A percentile compares a stretch with the other conserved stretches of the same genome.
Evolutionary conservation across 164 flowering plant genomes (phyloP).

Genomic region (Pachysandra terminalis): DNA sequence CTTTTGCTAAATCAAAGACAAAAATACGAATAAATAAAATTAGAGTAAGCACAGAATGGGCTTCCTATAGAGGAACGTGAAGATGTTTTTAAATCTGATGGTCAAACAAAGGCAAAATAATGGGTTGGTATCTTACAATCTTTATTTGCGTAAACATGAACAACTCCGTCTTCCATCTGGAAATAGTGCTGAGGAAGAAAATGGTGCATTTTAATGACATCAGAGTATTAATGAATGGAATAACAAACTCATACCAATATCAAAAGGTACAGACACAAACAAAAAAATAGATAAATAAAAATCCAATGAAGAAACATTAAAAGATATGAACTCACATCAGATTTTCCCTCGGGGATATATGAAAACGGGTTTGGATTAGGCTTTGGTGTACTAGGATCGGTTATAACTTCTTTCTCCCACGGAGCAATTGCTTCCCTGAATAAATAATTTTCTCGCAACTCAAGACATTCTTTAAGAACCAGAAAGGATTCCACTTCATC

Average conservation of each 20-base stretch:
- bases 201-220: background rate
- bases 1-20: constrained; percentile 47
- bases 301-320: background rate
- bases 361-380: constrained; percentile 81
- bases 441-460: constrained; percentile 71
- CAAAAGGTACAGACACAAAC: background rate
- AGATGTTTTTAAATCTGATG: background rate
- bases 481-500: constrained; percentile 83
- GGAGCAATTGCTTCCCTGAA: constrained; percentile 84
- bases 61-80: background rate
- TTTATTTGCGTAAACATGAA: constrained; percentile 85
- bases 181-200: constrained; percentile 68
- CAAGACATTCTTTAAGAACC: constrained; percentile 83
- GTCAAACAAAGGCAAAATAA: background rate
- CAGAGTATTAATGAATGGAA: background rate
- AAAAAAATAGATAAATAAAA: background rate
- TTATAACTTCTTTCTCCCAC: constrained; percentile 88
- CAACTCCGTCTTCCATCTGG: constrained; percentile 93
- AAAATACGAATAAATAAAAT: background rate
- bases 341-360: constrained; percentile 63
- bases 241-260: background rate
- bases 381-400: constrained; percentile 95
- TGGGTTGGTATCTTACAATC: constrained; percentile 51
- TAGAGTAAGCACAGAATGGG: background rate
- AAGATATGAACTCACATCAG: constrained; percentile 56